Evolutionary conservation across 345 rosid genomes (phyloP), one percentile per base, ranked within the genome.

Genomic region (Excoecaria cochinchinensis): DNA sequence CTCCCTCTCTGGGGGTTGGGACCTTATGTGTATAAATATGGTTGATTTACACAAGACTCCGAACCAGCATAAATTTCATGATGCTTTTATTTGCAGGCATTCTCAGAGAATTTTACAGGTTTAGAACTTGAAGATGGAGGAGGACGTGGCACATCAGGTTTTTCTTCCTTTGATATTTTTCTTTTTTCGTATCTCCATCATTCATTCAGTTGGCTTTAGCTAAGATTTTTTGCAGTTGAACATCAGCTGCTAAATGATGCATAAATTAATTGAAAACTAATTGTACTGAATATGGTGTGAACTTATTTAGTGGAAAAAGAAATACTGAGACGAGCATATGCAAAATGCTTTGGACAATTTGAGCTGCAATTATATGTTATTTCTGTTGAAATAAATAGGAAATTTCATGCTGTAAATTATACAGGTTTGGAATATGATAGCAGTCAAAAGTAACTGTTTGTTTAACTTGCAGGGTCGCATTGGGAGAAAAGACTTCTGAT

Each of bases 61-160:
- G 61, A 79, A 38, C 70, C 25, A 56, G 10, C 62, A 64, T 44
- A 71, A 36, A 22, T n/a, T 70, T 83, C 67, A 81, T 42, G 5
- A 48, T 36, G 42, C 60, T 53, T 48, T 47, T 31, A 9, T 59
- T 75, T 71, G 74, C 93, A 95, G 99, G 97, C 99, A 60, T 95
- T 90, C 77, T 91, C 97, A 58, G 92, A 89, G 67, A 95, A 95
- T 82, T 93, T 93, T 78, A 93, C 97, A 4, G 99, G 99, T 55
- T 87, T 95, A 79, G 99, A 95, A 84, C 93, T 95, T 68, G 99
- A 95, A 82, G 99, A 95, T 86, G 99, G 99, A 74, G 99, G 99
- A 81, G 99, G 99, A 58, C 98, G 99, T 66, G 99, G 99, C 75
- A 95, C 99, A 74, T 95, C 99, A 73, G 96, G 96, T 91, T 62